These are phyloP conservation scores for Helianthus annuus DNA, from an alignment of 129 eudicot genomes.

Conservation along the genomic window HanXRQr2.0-SUNRISE NC_035446.2:154045163-154045662, in stretches of 20 bases:
- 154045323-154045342: conserved; percentile 22
- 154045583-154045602: background rate
- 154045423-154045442: background rate
- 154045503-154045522: conserved; percentile 14
- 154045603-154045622: conserved; percentile 10
- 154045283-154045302: conserved; percentile 28
- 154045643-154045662: background rate
- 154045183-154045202: conserved; percentile 5
- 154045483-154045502: conserved; percentile 7
- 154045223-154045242: conserved; percentile 32
- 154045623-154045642: conserved; percentile 43
- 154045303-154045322: conserved; percentile 39
- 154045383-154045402: background rate
- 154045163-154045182: conserved; percentile 25
- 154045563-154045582: background rate
- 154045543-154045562: conserved; percentile 8
- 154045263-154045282: conserved; percentile 22
- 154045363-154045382: conserved; percentile 15
- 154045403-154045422: conserved; percentile 15
- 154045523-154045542: conserved; percentile 2
- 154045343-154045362: background rate
- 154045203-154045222: conserved; percentile 8
- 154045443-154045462: background rate
- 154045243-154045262: conserved; percentile 21
- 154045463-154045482: background rate